These are phyloP conservation scores for Citrus trifoliata DNA, from an alignment of 345 rosid genomes.

Conservation along the genomic window DNA sequence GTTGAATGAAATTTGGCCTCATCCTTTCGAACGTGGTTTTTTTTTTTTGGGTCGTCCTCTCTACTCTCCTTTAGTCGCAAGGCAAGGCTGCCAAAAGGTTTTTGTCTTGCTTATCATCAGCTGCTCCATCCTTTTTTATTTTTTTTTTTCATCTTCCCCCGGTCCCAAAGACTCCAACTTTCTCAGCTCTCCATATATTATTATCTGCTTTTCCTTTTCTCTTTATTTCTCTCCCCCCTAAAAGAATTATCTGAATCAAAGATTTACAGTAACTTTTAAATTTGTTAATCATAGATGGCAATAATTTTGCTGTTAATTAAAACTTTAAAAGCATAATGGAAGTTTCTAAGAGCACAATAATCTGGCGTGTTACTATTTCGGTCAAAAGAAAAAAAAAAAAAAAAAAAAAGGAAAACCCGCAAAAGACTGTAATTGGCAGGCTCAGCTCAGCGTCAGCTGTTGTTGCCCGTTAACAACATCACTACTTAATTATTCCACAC, in stretches of 20 bases:
- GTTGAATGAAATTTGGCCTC: not conserved
- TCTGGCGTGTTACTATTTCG: not conserved
- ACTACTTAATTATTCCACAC: not conserved
- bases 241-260: not conserved
- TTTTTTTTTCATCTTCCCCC: not conserved
- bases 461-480: constrained; percentile 11
- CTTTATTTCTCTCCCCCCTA: too few relatives aligned
- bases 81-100: constrained; percentile 27
- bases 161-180: not conserved
- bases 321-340: not conserved
- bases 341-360: not conserved
- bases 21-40: not conserved
- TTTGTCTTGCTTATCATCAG: not conserved
- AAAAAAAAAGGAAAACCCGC: too few relatives aligned
- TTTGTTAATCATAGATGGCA: not conserved
- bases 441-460: too few relatives aligned
- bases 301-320: not conserved
- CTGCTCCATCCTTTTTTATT: not conserved
- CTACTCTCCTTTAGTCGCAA: not conserved
- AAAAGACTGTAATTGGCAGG: too few relatives aligned
- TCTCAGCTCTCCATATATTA: not conserved
- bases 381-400: constrained; percentile 3
- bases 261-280: not conserved
- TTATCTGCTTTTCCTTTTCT: too few relatives aligned
- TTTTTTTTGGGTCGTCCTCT: not conserved